Percentiles rank a stretch among this genome's conserved stretches.
phyloP scores from a whole-genome alignment of 495 filamentous ascomycete genomes.

The Penicillium argentinense region DNA sequence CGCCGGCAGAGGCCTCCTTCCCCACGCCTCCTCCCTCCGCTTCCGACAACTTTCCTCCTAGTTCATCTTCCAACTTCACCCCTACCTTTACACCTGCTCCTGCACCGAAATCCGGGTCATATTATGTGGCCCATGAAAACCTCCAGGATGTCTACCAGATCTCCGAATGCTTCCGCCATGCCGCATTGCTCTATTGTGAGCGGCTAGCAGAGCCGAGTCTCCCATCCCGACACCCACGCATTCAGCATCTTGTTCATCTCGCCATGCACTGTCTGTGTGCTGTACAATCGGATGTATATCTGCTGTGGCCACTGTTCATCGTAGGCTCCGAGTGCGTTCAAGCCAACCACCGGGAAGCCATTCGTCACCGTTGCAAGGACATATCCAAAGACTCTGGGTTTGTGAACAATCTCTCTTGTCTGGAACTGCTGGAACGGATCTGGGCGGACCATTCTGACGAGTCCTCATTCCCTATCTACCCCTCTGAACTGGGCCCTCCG shows the following conservation, averaged over 20 bases:
- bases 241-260: constrained; percentile 78
- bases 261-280: constrained; percentile 79
- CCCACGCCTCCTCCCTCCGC: constrained; percentile 21
- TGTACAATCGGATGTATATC: constrained; percentile 80
- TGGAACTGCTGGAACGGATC: constrained; percentile 82
- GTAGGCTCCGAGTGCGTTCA: constrained; percentile 88
- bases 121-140: constrained; percentile 36
- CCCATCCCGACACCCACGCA: constrained; percentile 72
- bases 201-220: constrained; percentile 78
- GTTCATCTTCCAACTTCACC: constrained; percentile 26
- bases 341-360: constrained; percentile 72
- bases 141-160: constrained; percentile 60
- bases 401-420: constrained; percentile 83
- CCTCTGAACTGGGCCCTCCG: constrained; percentile 15
- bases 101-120: constrained; percentile 25
- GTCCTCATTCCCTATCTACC: constrained; percentile 17
- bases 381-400: constrained; percentile 88
- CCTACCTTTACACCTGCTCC: constrained; percentile 32
- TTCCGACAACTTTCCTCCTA: constrained; percentile 27
- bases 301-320: constrained; percentile 94
- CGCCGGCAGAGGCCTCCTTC: constrained; percentile 29
- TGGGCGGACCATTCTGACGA: constrained; percentile 60
- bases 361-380: constrained; percentile 77
- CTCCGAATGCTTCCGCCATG: constrained; percentile 86
- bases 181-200: constrained; percentile 87